Percentiles rank a stretch among this genome's conserved stretches.
These are phyloP conservation scores for Capsella rubella DNA, from an alignment of 441 rosid species.

Conservation along the genomic window DNA sequence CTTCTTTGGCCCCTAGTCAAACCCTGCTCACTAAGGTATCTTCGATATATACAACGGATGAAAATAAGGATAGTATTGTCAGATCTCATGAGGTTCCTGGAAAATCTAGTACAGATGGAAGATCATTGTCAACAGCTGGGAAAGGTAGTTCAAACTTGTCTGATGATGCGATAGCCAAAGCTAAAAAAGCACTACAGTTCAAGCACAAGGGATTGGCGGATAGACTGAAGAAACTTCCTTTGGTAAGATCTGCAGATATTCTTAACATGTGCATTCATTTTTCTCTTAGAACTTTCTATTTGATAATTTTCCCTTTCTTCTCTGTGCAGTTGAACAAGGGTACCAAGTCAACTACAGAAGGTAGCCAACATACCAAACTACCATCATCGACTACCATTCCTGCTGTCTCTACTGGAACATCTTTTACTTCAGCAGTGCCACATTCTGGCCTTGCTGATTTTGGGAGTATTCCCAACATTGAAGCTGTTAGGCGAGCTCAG, in stretches of 20 bases:
- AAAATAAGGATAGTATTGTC: conserved; percentile 99
- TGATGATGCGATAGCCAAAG: conserved; percentile 88
- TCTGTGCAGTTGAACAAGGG: conserved; percentile 63
- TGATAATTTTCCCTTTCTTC: conserved; percentile 17
- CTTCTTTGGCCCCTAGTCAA: conserved; percentile 54
- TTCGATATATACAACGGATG: conserved; percentile 93
- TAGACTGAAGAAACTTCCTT: conserved; percentile 71
- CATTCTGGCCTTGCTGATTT: conserved; percentile 41
- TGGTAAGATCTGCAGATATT: conserved; percentile 50
- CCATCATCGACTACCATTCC: conserved; percentile 42
- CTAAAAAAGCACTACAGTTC: conserved; percentile 82
- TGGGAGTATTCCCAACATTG: conserved; percentile 54
- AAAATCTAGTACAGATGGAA: conserved; percentile 99
- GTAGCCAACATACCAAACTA: conserved; percentile 41
- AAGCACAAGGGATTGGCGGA: conserved; percentile 67
- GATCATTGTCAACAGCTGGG: conserved; percentile 75
- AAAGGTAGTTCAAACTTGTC: conserved; percentile 82
- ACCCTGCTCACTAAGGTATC: conserved; percentile 89
- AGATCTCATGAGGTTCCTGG: conserved; percentile 99
- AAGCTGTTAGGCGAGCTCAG: conserved; percentile 92
- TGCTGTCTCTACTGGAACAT: conserved; percentile 42
- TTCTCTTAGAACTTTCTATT: not conserved
- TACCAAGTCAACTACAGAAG: conserved; percentile 51
- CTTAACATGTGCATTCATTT: not conserved
- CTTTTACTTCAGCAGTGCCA: conserved; percentile 46